Conservation (phyloP, 2,329 filamentous ascomycete genomes). For the Huntiella savannae region DNA sequence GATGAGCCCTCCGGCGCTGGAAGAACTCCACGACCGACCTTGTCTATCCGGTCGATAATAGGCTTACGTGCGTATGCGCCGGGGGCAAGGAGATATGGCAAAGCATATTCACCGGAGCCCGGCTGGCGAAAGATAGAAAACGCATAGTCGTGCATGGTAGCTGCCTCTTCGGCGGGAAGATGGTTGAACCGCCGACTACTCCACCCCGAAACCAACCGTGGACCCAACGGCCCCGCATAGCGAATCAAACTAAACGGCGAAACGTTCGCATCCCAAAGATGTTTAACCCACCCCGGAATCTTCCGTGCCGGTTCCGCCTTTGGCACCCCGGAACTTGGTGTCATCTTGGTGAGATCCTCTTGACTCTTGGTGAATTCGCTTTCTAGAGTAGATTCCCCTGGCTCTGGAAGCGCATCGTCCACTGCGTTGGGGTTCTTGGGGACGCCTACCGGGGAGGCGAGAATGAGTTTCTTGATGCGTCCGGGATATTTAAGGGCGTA, state of each 20-base stretch:
- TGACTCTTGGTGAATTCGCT: slow-evolving; percentile 70
- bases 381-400: slow-evolving; percentile 49
- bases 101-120: slow-evolving; percentile 82
- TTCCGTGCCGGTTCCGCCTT: slow-evolving; percentile 27
- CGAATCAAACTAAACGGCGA: slow-evolving; percentile 86
- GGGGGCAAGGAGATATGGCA: slow-evolving; percentile 81
- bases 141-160: slow-evolving; percentile 77
- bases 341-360: slow-evolving; percentile 25
- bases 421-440: slow-evolving; percentile 88
- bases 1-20: slow-evolving; percentile 14
- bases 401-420: slow-evolving; percentile 60
- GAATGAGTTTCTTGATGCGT: slow-evolving; percentile 82
- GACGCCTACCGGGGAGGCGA: slow-evolving; percentile 85
- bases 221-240: slow-evolving; percentile 73
- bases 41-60: slow-evolving; percentile 69
- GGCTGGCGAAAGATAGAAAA: slow-evolving; percentile 87
- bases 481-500: slow-evolving; percentile 96
- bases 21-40: slow-evolving; percentile 57
- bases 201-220: slow-evolving; percentile 86
- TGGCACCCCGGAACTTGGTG: slow-evolving; percentile 15
- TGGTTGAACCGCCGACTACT: slow-evolving; percentile 83
- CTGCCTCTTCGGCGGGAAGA: slow-evolving; percentile 58
- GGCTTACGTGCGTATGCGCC: slow-evolving; percentile 82
- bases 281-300: slow-evolving; percentile 70
- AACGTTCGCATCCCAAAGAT: slow-evolving; percentile 92